Percentiles rank a stretch among this genome's conserved stretches.
Conservation (phyloP, 1,284 basidiomycete species). For the Irpex sp. region DNA sequence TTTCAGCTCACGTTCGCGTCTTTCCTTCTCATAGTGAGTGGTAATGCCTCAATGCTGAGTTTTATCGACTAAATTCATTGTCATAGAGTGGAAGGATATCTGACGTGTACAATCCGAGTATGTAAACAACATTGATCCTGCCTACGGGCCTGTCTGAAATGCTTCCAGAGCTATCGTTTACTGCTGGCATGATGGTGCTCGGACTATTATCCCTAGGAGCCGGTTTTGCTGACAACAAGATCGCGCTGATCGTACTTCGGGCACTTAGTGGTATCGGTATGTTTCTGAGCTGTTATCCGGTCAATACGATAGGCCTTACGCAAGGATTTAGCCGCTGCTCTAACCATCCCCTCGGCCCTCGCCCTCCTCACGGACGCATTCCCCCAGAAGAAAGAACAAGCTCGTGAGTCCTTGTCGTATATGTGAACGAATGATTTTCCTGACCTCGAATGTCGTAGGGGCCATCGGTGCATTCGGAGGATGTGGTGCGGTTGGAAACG, state of each 20-base stretch:
- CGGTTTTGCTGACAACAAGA: slow-evolving; percentile 39
- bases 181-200: slow-evolving; percentile 32
- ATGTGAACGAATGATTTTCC: neutral
- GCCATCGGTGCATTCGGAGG: slow-evolving; percentile 45
- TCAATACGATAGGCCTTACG: neutral
- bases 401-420: slow-evolving; percentile 21
- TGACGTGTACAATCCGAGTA: slow-evolving; percentile 32
- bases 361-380: slow-evolving; percentile 43
- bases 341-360: slow-evolving; percentile 47
- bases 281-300: neutral
- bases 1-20: slow-evolving; percentile 32
- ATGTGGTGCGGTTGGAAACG: slow-evolving; percentile 41
- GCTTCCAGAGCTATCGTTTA: slow-evolving; percentile 25
- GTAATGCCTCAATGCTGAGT: neutral
- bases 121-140: slow-evolving; percentile 7
- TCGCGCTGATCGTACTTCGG: slow-evolving; percentile 39
- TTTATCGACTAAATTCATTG: neutral
- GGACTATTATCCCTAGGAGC: slow-evolving; percentile 35
- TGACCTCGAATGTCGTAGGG: neutral
- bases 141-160: neutral
- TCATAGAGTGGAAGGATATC: slow-evolving; percentile 28
- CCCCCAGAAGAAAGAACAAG: slow-evolving; percentile 40
- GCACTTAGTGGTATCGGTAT: slow-evolving; percentile 39
- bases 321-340: slow-evolving; percentile 31
- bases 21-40: slow-evolving; percentile 29